phyloP scores from a whole-genome alignment of 2,329 filamentous ascomycete genomes.

The Rhexocercosporidium sp. region DNA sequence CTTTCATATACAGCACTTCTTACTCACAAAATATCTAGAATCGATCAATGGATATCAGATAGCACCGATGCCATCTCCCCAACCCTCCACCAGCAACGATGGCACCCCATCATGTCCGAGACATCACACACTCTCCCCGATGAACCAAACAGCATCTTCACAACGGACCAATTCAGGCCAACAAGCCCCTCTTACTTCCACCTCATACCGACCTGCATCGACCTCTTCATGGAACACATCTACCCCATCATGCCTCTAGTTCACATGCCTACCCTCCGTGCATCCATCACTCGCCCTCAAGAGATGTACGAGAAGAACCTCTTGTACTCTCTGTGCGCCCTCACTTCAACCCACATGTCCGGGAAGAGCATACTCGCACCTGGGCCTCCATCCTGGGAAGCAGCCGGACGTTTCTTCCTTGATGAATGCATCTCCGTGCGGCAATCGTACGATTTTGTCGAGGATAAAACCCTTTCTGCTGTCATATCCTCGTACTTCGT shows the following conservation, averaged over 20 bases:
- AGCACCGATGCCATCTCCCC: conserved; percentile 29
- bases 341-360: conserved; percentile 57
- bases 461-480: conserved; percentile 57
- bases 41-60: conserved; percentile 37
- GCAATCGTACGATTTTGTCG: conserved; percentile 61
- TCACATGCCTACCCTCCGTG: conserved; percentile 59
- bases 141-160: conserved; percentile 44
- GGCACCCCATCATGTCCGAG: conserved; percentile 41
- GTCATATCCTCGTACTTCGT: conserved; percentile 68
- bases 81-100: conserved; percentile 25
- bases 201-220: conserved; percentile 60
- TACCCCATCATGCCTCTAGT: conserved; percentile 69
- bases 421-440: conserved; percentile 62
- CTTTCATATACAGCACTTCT: background rate
- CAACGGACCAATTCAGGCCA: conserved; percentile 49
- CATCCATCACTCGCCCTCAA: conserved; percentile 51
- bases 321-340: conserved; percentile 62
- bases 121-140: conserved; percentile 46
- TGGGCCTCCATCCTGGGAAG: conserved; percentile 51
- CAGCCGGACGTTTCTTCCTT: conserved; percentile 59
- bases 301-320: conserved; percentile 49
- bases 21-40: conserved; percentile 21
- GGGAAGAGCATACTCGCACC: conserved; percentile 49
- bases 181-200: conserved; percentile 53
- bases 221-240: conserved; percentile 65